Evolutionary conservation across 2,329 filamentous ascomycete genomes (phyloP).

Genomic region (Rhynchosporium secalis): DNA sequence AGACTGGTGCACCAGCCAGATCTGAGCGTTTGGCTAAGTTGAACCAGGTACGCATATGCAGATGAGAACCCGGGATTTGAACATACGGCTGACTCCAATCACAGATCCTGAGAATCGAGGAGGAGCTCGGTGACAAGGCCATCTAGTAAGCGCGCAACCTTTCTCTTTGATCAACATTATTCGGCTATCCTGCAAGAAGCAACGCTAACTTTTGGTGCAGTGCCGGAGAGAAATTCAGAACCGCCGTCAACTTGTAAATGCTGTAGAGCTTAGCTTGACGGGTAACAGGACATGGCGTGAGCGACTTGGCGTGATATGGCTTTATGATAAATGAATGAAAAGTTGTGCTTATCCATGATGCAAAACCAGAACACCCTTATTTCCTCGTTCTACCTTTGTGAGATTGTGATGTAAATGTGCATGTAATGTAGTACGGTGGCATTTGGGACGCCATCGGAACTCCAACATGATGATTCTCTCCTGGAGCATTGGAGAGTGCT

Average conservation of each 20-base stretch:
- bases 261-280: slow-evolving; percentile 10
- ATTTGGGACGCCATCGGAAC: no score
- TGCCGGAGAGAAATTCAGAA: slow-evolving; percentile 91
- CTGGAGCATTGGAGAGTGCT: not conserved
- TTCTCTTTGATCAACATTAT: not conserved
- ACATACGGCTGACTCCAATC: slow-evolving; percentile 14
- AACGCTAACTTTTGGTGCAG: not conserved
- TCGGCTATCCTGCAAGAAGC: not conserved
- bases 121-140: slow-evolving; percentile 91
- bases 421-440: not conserved
- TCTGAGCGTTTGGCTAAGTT: slow-evolving; percentile 99
- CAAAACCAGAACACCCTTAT: no score
- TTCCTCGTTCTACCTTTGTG: not conserved
- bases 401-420: not conserved
- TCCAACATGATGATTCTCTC: no score
- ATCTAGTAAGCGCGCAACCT: slow-evolving; percentile 56
- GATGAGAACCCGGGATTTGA: not conserved
- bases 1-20: slow-evolving; percentile 93
- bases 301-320: slow-evolving; percentile 13
- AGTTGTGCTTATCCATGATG: slow-evolving; percentile 22
- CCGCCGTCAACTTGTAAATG: slow-evolving; percentile 77
- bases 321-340: slow-evolving; percentile 28
- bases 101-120: slow-evolving; percentile 93
- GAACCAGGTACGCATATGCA: slow-evolving; percentile 63
- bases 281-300: slow-evolving; percentile 19